phyloP scores from a whole-genome alignment of 1,139 yeast genomes.

The Saccharomyces hybrid region DNA sequence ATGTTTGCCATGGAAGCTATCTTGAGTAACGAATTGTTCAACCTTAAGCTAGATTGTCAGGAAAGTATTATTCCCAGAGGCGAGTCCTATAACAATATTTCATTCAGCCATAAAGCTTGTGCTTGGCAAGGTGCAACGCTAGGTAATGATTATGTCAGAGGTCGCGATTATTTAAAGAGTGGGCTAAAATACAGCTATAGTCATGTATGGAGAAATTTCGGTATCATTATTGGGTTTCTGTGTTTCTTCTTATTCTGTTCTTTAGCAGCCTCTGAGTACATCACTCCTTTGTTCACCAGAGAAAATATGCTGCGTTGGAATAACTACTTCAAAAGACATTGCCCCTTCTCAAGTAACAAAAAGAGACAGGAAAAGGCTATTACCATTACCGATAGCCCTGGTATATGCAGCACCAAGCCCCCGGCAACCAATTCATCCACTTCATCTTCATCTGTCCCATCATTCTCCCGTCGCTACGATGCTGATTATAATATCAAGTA shows the following conservation, averaged over 20 bases:
- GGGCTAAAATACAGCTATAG: constrained; percentile 33
- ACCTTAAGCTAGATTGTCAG: constrained; percentile 27
- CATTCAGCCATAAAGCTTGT: constrained; percentile 37
- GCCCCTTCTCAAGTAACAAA: constrained; percentile 6
- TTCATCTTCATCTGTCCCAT: constrained; percentile 9
- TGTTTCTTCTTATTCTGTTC: constrained; percentile 31
- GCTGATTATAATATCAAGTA: constrained; percentile 3
- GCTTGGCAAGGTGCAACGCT: constrained; percentile 30
- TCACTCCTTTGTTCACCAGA: constrained; percentile 29
- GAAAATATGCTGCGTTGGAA: constrained; percentile 14
- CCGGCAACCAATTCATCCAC: constrained; percentile 3
- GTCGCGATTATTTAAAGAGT: constrained; percentile 31
- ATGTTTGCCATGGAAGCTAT: constrained; percentile 45
- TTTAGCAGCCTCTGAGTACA: constrained; percentile 30
- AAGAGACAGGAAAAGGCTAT: neutral
- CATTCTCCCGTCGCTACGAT: constrained; percentile 9
- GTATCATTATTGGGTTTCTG: constrained; percentile 35
- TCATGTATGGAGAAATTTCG: constrained; percentile 42
- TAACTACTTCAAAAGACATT: constrained; percentile 3
- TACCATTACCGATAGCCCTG: neutral
- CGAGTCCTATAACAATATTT: constrained; percentile 33
- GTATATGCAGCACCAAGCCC: neutral
- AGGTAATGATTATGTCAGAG: constrained; percentile 25
- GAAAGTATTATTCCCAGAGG: constrained; percentile 40
- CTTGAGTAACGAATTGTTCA: constrained; percentile 42